Percentiles rank a stretch among this genome's conserved stretches.
Conservation (phyloP, 805 yeast species). For the Isabelozyma heimii region DNA sequence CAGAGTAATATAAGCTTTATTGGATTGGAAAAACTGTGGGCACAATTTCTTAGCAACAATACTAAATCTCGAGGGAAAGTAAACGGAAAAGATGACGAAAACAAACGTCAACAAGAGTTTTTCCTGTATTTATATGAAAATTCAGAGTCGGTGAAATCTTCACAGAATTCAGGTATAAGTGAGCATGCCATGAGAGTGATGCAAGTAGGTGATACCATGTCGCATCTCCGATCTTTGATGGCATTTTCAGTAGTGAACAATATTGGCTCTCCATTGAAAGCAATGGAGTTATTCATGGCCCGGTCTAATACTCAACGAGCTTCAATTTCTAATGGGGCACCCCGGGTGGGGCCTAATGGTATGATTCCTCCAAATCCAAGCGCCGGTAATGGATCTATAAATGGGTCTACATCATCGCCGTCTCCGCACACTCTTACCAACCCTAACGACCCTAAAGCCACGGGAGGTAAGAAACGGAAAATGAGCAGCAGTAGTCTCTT, state of each 20-base stretch:
- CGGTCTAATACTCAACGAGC: slow-evolving; percentile 20
- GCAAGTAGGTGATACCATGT: slow-evolving; percentile 78
- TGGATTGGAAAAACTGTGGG: slow-evolving; percentile 27
- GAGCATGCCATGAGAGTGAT: slow-evolving; percentile 65
- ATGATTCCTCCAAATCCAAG: background rate
- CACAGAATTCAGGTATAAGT: slow-evolving; percentile 61
- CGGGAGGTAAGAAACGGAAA: slow-evolving; percentile 8
- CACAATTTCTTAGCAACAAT: slow-evolving; percentile 6
- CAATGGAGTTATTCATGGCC: slow-evolving; percentile 44
- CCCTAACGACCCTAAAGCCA: slow-evolving; percentile 9
- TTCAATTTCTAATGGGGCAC: slow-evolving; percentile 7
- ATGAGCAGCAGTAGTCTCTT: slow-evolving; percentile 8
- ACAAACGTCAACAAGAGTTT: slow-evolving; percentile 12
- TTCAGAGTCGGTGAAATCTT: slow-evolving; percentile 44
- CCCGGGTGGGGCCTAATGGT: slow-evolving; percentile 2
- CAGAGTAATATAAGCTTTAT: slow-evolving; percentile 22
- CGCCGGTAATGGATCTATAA: background rate
- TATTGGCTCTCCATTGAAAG: slow-evolving; percentile 52
- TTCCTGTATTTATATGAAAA: slow-evolving; percentile 16
- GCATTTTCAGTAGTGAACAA: slow-evolving; percentile 48
- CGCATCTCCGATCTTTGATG: slow-evolving; percentile 66
- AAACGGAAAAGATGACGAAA: slow-evolving; percentile 6
- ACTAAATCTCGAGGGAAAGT: slow-evolving; percentile 5
- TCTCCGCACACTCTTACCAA: slow-evolving; percentile 7
- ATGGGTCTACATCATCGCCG: slow-evolving; percentile 7